Evolutionary conservation across 2,329 filamentous ascomycete genomes (phyloP).

Genomic region (Daldinia eschscholtzii): DNA sequence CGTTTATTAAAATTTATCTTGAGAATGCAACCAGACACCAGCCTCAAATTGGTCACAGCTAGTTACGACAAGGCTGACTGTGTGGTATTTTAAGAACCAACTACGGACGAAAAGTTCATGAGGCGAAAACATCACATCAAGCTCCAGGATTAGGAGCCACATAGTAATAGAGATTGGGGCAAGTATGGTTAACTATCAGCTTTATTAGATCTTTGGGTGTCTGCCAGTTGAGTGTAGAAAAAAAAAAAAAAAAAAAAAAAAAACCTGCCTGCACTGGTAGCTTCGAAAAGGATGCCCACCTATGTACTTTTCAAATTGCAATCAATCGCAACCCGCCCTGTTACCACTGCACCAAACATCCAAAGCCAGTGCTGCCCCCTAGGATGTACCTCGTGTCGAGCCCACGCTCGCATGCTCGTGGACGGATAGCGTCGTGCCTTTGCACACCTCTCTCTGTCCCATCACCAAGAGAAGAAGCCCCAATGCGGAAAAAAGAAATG

Average conservation of each 20-base stretch:
- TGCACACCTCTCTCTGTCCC: background rate
- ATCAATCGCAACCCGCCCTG: background rate
- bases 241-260: background rate
- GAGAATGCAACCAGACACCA: no score
- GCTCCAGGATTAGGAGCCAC: no score
- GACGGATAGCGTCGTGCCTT: background rate
- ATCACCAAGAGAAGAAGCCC: background rate
- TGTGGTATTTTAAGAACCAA: no score
- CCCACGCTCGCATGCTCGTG: background rate
- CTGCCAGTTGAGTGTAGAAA: no score
- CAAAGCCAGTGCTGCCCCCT: background rate
- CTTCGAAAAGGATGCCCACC: background rate
- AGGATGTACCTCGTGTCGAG: background rate
- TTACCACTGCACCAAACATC: background rate
- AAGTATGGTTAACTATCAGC: no score
- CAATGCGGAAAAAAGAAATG: background rate
- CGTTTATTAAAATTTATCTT: no score
- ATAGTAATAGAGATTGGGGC: no score
- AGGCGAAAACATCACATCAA: no score
- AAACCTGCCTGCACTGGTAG: background rate
- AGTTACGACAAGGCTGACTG: no score
- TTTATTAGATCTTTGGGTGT: no score
- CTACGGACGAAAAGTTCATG: no score
- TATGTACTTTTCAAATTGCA: background rate
- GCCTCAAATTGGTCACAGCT: no score